Evolutionary conservation across 2,329 filamentous ascomycete genomes (phyloP), one percentile per base, ranked within the genome.

Genomic region (Cryphonectria japonica): DNA sequence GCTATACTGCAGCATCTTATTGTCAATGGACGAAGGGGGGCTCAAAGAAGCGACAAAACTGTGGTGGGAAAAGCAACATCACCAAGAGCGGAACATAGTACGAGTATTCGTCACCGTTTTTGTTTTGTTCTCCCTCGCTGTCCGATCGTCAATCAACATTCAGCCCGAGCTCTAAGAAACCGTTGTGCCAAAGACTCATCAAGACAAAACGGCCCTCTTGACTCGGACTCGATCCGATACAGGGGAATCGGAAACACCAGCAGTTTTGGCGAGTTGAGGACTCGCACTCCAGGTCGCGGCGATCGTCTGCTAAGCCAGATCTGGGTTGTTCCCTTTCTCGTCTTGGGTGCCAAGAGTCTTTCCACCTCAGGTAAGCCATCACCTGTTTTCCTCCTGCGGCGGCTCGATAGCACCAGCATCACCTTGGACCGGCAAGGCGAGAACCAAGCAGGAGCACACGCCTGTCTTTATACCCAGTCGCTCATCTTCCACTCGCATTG

Each of bases 1-100:
- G 54, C 59, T 61, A 61, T 39, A 37, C 32, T 61, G 29, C 59
- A 61, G 59, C 59, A 37, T 32, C 59, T 61, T 61, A 39, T 39
- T 61, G 39, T 39, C 59, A 61, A 22, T 5, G 14, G 59, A 6
- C 4, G 59, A 39, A 61, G 11, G 19, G 19, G 22, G 19, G 7
- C 22, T 50, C 7, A 19, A 50, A 50, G 7, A n/a, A 39, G 59
- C 7, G 22, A 39, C 32, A 39, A n/a, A 39, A 59, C 26, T 59
- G 29, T 8, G 29, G 26, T 39, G 57, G 59, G 16, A 61, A 39
- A 61, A 61, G 59, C 59, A 61, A 61, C 59, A 61, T 39, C 59
- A 61, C 54, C 26, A 7, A 29, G 13, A 32, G 13, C 32, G 32
- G 14, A 61, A 39, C 59, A 60, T 61, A 59, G 3, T 13, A 34